A percentile compares a stretch with the other conserved stretches of the same genome.
Conservation (phyloP, 805 yeast genomes). For the Spathaspora arborariae region DNA sequence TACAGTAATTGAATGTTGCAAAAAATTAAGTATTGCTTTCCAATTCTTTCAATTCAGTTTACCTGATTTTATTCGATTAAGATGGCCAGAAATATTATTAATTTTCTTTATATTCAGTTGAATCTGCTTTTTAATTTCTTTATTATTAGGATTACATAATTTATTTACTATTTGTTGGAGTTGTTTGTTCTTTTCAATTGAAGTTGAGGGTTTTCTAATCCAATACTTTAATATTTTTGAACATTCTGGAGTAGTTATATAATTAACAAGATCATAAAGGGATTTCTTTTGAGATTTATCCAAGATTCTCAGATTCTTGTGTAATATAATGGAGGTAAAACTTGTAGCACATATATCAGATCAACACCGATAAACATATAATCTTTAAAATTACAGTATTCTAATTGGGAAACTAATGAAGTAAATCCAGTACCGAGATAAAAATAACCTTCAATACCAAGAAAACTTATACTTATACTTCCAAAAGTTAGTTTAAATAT, state of each 20-base stretch:
- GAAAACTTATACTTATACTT: conserved; percentile 3
- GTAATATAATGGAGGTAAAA: conserved; percentile 1
- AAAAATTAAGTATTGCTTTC: conserved; percentile 5
- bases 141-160: background rate
- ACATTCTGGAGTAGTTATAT: conserved; percentile 5
- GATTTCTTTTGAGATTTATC: conserved; percentile 2
- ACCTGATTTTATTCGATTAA: conserved; percentile 4
- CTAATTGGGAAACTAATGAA: background rate
- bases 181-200: background rate
- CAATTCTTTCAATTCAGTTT: conserved; percentile 6
- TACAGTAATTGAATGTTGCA: conserved; percentile 2
- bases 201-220: conserved; percentile 7
- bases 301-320: background rate
- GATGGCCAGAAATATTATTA: background rate
- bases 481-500: conserved; percentile 3
- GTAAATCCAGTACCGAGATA: background rate
- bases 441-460: conserved; percentile 1
- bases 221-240: conserved; percentile 7
- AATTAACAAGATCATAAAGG: conserved; percentile 5
- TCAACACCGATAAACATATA: conserved; percentile 9
- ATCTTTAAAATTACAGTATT: conserved; percentile 2
- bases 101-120: conserved; percentile 2
- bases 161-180: conserved; percentile 4
- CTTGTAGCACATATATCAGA: conserved; percentile 6
- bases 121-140: background rate